A percentile compares a stretch with the other conserved stretches of the same genome.
Evolutionary conservation across 345 rosid genomes (phyloP).

Genomic region (Lepidium sativum): DNA sequence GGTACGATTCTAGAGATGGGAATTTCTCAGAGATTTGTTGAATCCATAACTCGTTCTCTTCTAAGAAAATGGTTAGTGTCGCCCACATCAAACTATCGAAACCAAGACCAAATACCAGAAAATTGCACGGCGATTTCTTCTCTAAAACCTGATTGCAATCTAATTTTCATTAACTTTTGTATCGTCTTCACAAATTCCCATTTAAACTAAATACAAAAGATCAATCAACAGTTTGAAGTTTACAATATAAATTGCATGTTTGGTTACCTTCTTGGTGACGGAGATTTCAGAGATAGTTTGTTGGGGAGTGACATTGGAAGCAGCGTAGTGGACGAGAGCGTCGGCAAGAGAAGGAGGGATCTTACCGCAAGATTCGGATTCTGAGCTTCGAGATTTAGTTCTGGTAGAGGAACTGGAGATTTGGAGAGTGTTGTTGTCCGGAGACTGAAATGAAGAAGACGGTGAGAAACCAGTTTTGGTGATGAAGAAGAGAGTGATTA

Average conservation of each 20-base stretch:
- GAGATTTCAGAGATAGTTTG: constrained; percentile 79
- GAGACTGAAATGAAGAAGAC: constrained; percentile 24
- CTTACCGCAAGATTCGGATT: constrained; percentile 37
- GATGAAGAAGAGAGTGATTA: constrained; percentile 30
- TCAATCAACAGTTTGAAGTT: no score
- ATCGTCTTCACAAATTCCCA: not conserved
- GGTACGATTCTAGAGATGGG: constrained; percentile 60
- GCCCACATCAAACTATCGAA: constrained; percentile 97
- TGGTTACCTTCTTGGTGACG: constrained; percentile 40
- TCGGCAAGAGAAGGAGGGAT: constrained; percentile 58
- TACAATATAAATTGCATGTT: not conserved
- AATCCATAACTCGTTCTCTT: constrained; percentile 80
- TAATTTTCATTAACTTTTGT: no score
- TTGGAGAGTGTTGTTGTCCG: not conserved
- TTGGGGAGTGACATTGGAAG: constrained; percentile 79
- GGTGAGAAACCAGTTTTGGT: constrained; percentile 37
- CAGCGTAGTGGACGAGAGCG: constrained; percentile 63
- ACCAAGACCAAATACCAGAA: constrained; percentile 79
- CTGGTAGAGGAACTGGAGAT: constrained; percentile 12
- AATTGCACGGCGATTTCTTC: constrained; percentile 75
- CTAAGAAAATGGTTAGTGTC: constrained; percentile 68
- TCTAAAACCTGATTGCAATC: constrained; percentile 29
- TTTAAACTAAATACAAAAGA: no score
- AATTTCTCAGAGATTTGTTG: constrained; percentile 35
- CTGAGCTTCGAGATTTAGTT: not conserved